Conservation (phyloP, 2,329 filamentous ascomycete genomes). For the Epichloe scottii region DNA sequence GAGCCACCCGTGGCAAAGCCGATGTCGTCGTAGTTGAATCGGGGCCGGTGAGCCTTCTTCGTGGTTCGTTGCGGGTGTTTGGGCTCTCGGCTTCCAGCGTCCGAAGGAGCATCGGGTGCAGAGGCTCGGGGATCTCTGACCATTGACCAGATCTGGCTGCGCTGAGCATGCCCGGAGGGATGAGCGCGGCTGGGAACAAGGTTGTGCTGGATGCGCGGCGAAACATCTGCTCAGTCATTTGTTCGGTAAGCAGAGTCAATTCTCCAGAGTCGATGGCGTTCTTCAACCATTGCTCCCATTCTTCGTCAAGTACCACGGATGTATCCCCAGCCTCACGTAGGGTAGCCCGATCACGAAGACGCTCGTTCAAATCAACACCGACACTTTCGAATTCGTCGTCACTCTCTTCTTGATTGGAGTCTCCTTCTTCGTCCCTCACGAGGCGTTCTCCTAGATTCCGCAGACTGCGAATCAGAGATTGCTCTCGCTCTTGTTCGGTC, state of each 20-base stretch:
- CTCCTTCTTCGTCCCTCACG: slow-evolving; percentile 4
- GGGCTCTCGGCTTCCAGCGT: slow-evolving; percentile 28
- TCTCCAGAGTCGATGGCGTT: slow-evolving; percentile 50
- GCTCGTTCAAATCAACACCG: slow-evolving; percentile 49
- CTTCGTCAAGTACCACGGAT: slow-evolving; percentile 50
- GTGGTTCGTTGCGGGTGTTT: slow-evolving; percentile 1
- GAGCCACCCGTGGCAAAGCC: not conserved
- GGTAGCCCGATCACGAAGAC: slow-evolving; percentile 51
- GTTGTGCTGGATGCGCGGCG: slow-evolving; percentile 14
- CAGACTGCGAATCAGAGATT: slow-evolving; percentile 8
- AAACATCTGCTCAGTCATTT: slow-evolving; percentile 26
- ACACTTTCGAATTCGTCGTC: slow-evolving; percentile 36
- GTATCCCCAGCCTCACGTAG: slow-evolving; percentile 48
- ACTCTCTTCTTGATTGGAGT: slow-evolving; percentile 11
- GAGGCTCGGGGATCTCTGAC: slow-evolving; percentile 43
- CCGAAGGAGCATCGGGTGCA: slow-evolving; percentile 39
- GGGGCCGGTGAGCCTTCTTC: not conserved
- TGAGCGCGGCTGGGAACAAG: slow-evolving; percentile 23
- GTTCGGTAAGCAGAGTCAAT: slow-evolving; percentile 33
- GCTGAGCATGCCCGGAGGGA: slow-evolving; percentile 39
- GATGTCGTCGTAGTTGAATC: not conserved
- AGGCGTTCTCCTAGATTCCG: slow-evolving; percentile 8
- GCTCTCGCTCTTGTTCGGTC: slow-evolving; percentile 7
- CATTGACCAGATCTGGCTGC: slow-evolving; percentile 45
- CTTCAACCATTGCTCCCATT: slow-evolving; percentile 66